Conservation (phyloP, 139 green algal genomes). For the Chlorella vulgaris region DNA sequence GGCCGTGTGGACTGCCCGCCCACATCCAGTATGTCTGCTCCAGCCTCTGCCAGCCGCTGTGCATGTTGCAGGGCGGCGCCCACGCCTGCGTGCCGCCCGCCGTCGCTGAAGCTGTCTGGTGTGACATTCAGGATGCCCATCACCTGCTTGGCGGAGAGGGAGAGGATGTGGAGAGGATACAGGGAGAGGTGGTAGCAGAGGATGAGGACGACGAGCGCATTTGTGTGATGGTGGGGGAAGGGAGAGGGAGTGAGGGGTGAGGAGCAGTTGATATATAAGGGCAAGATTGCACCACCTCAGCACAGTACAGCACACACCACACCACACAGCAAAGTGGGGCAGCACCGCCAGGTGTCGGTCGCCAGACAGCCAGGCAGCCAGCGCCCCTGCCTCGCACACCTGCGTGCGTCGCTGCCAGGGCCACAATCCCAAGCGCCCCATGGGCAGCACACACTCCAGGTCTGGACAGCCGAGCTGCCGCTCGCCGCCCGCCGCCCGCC, state of each 20-base stretch:
- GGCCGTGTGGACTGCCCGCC: constrained; percentile 96
- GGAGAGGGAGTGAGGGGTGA: neutral
- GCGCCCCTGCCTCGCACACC: neutral
- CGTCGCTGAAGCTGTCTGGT: constrained; percentile 97
- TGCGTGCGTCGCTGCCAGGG: constrained; percentile 43
- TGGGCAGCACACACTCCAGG: constrained; percentile 59
- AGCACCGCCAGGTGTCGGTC: too few species aligned
- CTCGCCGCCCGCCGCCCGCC: constrained; percentile 55
- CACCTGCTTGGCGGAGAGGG: constrained; percentile 46
- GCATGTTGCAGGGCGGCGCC: constrained; percentile 64
- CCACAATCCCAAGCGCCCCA: constrained; percentile 46
- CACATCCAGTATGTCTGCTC: constrained; percentile 91
- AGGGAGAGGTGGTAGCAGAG: constrained; percentile 18
- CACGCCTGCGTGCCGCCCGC: constrained; percentile 52
- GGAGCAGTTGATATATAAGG: too few species aligned
- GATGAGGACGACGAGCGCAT: too few species aligned
- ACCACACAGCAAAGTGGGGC: too few species aligned
- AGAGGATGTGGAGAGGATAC: neutral
- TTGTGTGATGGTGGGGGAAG: neutral
- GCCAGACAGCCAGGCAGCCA: too few species aligned
- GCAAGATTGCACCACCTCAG: too few species aligned
- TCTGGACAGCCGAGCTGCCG: constrained; percentile 42
- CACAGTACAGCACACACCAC: too few species aligned
- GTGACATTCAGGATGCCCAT: constrained; percentile 99
- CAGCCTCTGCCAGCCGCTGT: constrained; percentile 70